Evolutionary conservation across 2,329 filamentous ascomycete species (phyloP).

Genomic region (Rhinocladiella mackenziei): DNA sequence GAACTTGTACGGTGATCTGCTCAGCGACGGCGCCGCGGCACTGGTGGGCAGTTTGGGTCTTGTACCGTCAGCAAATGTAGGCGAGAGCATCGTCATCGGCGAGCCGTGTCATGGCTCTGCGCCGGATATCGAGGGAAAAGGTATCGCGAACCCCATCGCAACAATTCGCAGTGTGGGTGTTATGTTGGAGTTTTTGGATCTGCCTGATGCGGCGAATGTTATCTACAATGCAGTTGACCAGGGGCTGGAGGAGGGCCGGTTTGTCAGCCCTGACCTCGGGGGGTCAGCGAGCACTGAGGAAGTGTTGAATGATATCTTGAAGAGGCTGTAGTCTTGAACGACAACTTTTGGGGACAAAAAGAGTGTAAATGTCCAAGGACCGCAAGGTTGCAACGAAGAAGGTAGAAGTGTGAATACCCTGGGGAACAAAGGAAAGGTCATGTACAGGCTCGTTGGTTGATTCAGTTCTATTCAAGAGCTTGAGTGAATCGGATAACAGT

Average conservation of each 20-base stretch:
- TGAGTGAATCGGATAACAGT: not conserved
- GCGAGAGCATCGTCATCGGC: conserved; percentile 89
- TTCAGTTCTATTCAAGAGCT: not conserved
- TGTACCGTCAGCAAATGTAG: conserved; percentile 92
- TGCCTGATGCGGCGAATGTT: conserved; percentile 78
- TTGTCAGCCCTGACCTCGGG: conserved; percentile 85
- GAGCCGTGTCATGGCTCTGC: conserved; percentile 97
- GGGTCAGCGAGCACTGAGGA: conserved; percentile 80
- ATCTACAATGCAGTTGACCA: conserved; percentile 92
- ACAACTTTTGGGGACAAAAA: not conserved
- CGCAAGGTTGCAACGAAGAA: not conserved
- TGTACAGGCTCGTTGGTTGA: no score
- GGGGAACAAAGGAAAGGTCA: no score
- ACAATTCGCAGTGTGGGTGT: conserved; percentile 85
- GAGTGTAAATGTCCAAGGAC: not conserved
- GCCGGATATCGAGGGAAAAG: conserved; percentile 88
- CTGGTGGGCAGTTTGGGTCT: conserved; percentile 88
- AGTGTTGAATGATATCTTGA: conserved; percentile 82
- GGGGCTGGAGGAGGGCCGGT: conserved; percentile 76
- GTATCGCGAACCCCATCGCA: conserved; percentile 93
- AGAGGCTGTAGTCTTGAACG: conserved; percentile 66
- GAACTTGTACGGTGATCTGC: conserved; percentile 94
- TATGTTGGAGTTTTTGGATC: conserved; percentile 93
- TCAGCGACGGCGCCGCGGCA: conserved; percentile 91
- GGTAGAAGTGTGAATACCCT: no score